These are phyloP conservation scores for Acanthochlamys bracteata DNA, from an alignment of 106 monocot species.

Conservation along the genomic window DNA sequence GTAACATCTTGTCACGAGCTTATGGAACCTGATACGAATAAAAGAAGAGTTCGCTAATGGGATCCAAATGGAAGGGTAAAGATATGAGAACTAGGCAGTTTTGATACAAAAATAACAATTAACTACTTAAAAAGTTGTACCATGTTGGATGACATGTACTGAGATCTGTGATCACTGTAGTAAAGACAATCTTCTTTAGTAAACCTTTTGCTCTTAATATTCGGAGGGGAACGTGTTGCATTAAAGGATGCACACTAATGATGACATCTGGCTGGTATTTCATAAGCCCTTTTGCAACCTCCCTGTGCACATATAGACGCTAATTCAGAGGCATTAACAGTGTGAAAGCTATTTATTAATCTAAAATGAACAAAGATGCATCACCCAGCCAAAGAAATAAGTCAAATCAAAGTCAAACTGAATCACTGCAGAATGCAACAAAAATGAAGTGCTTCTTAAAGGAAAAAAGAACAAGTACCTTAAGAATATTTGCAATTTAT, in stretches of 20 bases:
- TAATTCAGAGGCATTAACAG: background rate
- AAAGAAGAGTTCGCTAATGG: too few species aligned
- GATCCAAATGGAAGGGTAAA: too few species aligned
- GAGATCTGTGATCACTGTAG: conserved; percentile 90
- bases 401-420: too few species aligned
- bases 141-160: conserved; percentile 99
- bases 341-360: background rate
- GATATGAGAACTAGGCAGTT: too few species aligned
- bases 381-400: too few species aligned
- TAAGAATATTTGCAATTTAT: too few species aligned
- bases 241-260: conserved; percentile 96
- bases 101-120: too few species aligned
- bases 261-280: conserved; percentile 99
- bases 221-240: conserved; percentile 96
- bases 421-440: too few species aligned
- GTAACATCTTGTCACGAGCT: conserved; percentile 94
- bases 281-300: conserved; percentile 93
- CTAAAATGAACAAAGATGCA: background rate
- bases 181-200: conserved; percentile 89
- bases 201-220: conserved; percentile 81
- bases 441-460: too few species aligned
- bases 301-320: conserved; percentile 31
- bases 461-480: too few species aligned
- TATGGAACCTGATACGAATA: conserved; percentile 68
- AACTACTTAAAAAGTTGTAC: conserved; percentile 18